Base-by-base conservation (phyloP, 345 rosid species). In the Ceriops decandra region DNA sequence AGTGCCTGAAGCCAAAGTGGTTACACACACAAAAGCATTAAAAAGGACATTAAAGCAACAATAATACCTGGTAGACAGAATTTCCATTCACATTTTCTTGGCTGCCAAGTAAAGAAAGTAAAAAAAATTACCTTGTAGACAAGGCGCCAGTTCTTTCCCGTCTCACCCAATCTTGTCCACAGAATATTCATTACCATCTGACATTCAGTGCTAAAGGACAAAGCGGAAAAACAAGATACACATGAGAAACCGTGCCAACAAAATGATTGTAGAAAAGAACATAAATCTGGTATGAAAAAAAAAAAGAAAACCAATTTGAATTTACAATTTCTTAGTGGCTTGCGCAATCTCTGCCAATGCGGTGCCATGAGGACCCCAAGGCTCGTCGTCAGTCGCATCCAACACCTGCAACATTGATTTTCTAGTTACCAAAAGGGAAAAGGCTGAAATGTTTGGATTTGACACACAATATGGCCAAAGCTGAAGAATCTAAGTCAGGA, bases 351-450 rank as follows among this genome's bases (percentile, higher is more conserved):
- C 99, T 6, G 96, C 92, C 85, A 92, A 74, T 69, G 85, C 96
- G 77, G 98, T 79, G 28, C 98, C 98, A 74, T 92, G 99, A 30
- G 98, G 99, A 77, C 98, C 99, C 99, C 99, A 95, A 68, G 98
- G 99, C 66, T 89, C 99, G 74, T 90, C 82, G 80, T 95, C 97
- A 22, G 97, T 95, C 15, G 99, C 97, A 87, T 95, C 99, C 82
- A 95, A 71, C 68, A 87, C 99, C 99, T 95, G 81, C 49, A 75
- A 61, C 64, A 64, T 68, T 57, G 75, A 69, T 20, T 4, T 65
- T 46, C 59, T 46, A 63, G 28, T 54, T n/a, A 21, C 22, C 27
- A 54, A 54, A 54, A 22, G 22, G 22, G 5, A 3, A 56, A 56
- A 22, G 11, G 16, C 59, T 7, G 16, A 56, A 22, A 7, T 21